phyloP scores from a whole-genome alignment of 805 yeast species.

The Komagataella mondaviorum region DNA sequence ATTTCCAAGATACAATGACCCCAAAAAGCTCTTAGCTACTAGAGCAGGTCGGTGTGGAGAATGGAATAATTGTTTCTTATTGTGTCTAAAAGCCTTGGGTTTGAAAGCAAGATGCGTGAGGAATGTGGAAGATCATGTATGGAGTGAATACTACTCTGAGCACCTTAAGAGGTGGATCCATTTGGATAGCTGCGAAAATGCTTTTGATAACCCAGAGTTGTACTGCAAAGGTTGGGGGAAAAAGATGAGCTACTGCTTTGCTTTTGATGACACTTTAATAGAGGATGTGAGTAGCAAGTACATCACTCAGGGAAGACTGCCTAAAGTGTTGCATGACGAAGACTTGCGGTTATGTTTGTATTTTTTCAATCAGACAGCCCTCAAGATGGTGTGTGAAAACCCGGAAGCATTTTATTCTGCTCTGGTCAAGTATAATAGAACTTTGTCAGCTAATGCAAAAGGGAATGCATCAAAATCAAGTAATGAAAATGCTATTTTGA shows the following conservation, averaged over 20 bases:
- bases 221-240: conserved; percentile 88
- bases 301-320: conserved; percentile 15
- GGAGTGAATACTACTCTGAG: conserved; percentile 80
- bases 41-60: conserved; percentile 86
- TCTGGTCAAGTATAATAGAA: neutral
- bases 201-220: conserved; percentile 68
- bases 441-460: neutral
- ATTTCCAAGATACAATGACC: conserved; percentile 71
- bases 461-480: neutral
- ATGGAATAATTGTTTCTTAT: conserved; percentile 79
- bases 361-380: neutral
- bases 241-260: conserved; percentile 80
- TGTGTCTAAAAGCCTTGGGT: conserved; percentile 56
- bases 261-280: conserved; percentile 46
- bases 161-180: conserved; percentile 67
- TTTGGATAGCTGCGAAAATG: conserved; percentile 77
- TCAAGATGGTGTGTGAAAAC: neutral
- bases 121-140: conserved; percentile 91
- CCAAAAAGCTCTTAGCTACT: conserved; percentile 43
- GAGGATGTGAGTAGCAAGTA: conserved; percentile 63
- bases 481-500: neutral
- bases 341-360: neutral
- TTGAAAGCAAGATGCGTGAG: conserved; percentile 59
- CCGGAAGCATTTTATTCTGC: neutral
- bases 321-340: neutral